Conservation (phyloP, 352 stramenopile species). For the Saprolegnia diclina region DNA sequence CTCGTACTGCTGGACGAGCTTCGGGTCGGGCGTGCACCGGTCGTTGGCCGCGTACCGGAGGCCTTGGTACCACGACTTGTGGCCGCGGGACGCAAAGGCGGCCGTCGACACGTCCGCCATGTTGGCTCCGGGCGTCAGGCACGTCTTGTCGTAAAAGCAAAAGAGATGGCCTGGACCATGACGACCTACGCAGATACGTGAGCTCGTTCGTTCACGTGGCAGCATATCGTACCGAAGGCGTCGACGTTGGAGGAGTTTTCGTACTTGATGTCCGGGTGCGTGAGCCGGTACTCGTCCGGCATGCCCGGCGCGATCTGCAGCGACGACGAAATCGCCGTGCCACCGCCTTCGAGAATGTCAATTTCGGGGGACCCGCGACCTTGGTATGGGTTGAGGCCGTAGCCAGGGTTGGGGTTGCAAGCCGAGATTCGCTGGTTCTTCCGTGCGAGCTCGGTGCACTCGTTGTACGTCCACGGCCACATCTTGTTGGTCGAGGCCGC, state of each 20-base stretch:
- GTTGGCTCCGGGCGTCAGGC: conserved; percentile 45
- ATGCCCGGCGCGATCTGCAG: conserved; percentile 79
- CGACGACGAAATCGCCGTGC: conserved; percentile 75
- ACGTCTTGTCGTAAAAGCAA: conserved; percentile 40
- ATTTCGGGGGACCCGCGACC: conserved; percentile 91
- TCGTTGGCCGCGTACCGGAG: conserved; percentile 41
- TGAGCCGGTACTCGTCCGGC: conserved; percentile 44
- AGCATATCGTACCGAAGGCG: neutral
- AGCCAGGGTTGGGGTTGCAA: conserved; percentile 85
- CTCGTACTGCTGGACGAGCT: conserved; percentile 36
- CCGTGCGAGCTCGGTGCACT: conserved; percentile 67
- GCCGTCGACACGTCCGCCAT: conserved; percentile 40
- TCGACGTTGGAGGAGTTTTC: conserved; percentile 30
- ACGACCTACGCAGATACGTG: neutral
- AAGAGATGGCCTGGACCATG: neutral
- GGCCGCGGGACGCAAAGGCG: conserved; percentile 32
- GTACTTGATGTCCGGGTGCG: conserved; percentile 12
- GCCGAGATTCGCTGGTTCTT: conserved; percentile 78
- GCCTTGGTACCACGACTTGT: conserved; percentile 52
- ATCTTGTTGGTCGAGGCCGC: conserved; percentile 89
- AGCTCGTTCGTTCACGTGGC: neutral
- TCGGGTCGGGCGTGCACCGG: conserved; percentile 29
- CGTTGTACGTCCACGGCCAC: conserved; percentile 94
- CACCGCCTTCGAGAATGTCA: conserved; percentile 88
- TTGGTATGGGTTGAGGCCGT: conserved; percentile 71